These are phyloP conservation scores for Hygrophorus pudorinus DNA, from an alignment of 768 basidiomycete species.

Conservation along the genomic window DNA sequence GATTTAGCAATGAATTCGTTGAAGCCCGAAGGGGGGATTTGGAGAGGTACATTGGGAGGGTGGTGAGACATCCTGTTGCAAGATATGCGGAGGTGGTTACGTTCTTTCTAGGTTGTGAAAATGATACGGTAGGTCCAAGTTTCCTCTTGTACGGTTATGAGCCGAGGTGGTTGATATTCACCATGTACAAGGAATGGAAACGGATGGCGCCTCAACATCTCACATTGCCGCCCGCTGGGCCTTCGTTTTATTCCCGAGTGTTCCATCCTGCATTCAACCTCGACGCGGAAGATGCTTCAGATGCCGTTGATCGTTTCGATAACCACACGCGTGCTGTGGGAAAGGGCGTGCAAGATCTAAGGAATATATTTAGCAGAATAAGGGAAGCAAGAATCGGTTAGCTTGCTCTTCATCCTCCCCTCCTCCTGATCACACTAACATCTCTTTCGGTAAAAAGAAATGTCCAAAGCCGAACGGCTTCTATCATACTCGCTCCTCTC, in stretches of 20 bases:
- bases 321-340: slow-evolving; percentile 56
- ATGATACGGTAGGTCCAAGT: slow-evolving; percentile 47
- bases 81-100: slow-evolving; percentile 72
- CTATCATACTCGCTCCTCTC: slow-evolving; percentile 68
- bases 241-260: slow-evolving; percentile 67
- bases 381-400: slow-evolving; percentile 62
- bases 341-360: slow-evolving; percentile 56
- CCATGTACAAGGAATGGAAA: slow-evolving; percentile 54
- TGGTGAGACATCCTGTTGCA: slow-evolving; percentile 69
- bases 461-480: slow-evolving; percentile 66
- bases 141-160: background rate
- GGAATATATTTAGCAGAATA: slow-evolving; percentile 49
- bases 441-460: slow-evolving; percentile 45
- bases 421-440: background rate
- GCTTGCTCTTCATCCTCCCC: slow-evolving; percentile 1
- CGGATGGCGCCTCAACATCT: slow-evolving; percentile 51
- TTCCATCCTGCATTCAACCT: slow-evolving; percentile 83
- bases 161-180: slow-evolving; percentile 1
- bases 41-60: slow-evolving; percentile 62
- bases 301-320: slow-evolving; percentile 51
- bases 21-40: slow-evolving; percentile 76
- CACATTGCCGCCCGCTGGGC: slow-evolving; percentile 54
- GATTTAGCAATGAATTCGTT: slow-evolving; percentile 74
- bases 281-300: slow-evolving; percentile 60
- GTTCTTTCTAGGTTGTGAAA: slow-evolving; percentile 71